Percentiles rank a stretch among this genome's conserved stretches.
Conservation (phyloP, 305 asterid genomes). For the Rubia tinctorum region DNA sequence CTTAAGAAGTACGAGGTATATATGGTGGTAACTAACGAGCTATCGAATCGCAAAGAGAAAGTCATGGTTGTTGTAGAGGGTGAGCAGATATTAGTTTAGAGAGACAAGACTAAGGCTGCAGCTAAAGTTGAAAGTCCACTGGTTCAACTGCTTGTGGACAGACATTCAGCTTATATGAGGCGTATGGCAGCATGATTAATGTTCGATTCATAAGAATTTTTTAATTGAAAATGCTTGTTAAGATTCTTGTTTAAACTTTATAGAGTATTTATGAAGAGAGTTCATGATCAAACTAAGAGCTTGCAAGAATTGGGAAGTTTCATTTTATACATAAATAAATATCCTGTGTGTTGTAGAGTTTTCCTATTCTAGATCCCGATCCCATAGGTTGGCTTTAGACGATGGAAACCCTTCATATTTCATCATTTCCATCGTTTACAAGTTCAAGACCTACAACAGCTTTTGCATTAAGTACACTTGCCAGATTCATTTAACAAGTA, state of each 20-base stretch:
- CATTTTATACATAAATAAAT: not conserved
- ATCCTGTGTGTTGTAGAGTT: not conserved
- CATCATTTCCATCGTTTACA: conserved; percentile 36
- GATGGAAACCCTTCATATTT: conserved; percentile 17
- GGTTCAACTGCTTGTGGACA: conserved; percentile 54
- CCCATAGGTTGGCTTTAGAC: not conserved
- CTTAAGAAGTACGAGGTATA: conserved; percentile 72
- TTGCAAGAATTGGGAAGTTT: too few relatives aligned
- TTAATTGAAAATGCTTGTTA: too few relatives aligned
- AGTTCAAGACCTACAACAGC: conserved; percentile 97
- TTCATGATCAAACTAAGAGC: too few relatives aligned
- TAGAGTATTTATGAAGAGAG: too few relatives aligned
- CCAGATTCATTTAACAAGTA: too few relatives aligned
- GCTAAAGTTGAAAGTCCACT: conserved; percentile 85
- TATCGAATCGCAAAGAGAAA: conserved; percentile 87
- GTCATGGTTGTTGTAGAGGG: conserved; percentile 61
- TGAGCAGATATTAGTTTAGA: conserved; percentile 50
- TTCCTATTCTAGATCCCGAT: not conserved
- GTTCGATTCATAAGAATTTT: not conserved
- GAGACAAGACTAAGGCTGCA: conserved; percentile 47
- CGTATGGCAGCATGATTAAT: not conserved
- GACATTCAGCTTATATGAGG: conserved; percentile 56
- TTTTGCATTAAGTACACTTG: conserved; percentile 49
- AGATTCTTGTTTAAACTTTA: conserved; percentile 3
- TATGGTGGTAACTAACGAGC: conserved; percentile 94